A percentile compares a stretch with the other conserved stretches of the same genome.
Conservation (phyloP, 495 filamentous ascomycete species). For the Xylaria longipes region DNA sequence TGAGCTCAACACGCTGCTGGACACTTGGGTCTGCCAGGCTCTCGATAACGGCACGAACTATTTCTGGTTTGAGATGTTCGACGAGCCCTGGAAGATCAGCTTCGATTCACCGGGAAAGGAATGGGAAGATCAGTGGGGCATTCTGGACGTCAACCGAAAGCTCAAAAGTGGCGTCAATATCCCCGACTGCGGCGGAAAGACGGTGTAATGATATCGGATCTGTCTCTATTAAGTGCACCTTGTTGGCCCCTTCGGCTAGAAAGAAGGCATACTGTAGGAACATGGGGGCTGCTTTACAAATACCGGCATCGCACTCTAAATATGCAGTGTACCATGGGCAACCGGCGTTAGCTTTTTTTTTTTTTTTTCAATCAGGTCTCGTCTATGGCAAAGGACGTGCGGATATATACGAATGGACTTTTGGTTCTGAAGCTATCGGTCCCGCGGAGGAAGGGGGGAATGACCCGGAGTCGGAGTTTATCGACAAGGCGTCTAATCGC, state of each 20-base stretch:
- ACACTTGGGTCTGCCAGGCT: constrained; percentile 81
- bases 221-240: background rate
- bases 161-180: constrained; percentile 86
- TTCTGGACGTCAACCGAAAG: constrained; percentile 86
- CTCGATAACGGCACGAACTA: constrained; percentile 84
- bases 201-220: constrained; percentile 46
- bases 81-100: constrained; percentile 89
- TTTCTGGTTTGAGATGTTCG: constrained; percentile 97
- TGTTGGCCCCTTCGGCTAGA: background rate
- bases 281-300: background rate
- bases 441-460: background rate
- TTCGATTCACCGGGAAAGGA: constrained; percentile 73
- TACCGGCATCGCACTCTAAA: constrained; percentile 11
- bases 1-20: constrained; percentile 88
- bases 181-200: constrained; percentile 84
- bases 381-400: background rate
- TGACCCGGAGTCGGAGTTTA: background rate
- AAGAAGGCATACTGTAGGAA: background rate
- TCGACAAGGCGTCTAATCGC: background rate
- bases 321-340: constrained; percentile 13
- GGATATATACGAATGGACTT: constrained; percentile 11
- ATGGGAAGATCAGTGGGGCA: constrained; percentile 97
- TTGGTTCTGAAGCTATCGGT: background rate
- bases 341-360: constrained; percentile 11
- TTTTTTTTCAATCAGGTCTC: background rate